Base-by-base conservation (phyloP, 306 rosid species). In the Rosa chinensis region DNA sequence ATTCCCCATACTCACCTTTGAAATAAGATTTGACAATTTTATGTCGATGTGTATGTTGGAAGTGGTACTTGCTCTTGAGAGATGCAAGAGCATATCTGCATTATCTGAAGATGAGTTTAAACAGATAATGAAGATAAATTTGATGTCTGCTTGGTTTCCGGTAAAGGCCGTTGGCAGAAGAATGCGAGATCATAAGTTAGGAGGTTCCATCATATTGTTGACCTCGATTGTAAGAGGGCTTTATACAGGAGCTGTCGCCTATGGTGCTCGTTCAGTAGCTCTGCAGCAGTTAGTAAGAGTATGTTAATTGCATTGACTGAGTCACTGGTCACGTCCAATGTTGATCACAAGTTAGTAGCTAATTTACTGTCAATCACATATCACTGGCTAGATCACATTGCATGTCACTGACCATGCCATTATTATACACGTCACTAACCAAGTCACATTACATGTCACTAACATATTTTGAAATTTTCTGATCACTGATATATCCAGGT, bases 231-330 rank as follows among this genome's bases (percentile, higher is more conserved):
- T 77, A 77, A 89, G 99, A 79, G 97, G 97, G 28, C 62, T 94
- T 66, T 86, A 94, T 83, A 88, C 86, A 0, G 97, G 99, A 47
- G 90, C 91, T 76, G 91, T 93, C 21, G 91, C 93, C 5, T 91
- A 83, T 76, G 93, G 89, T 72, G 86, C 95, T 8, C 79, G 87
- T 76, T 75, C 84, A 35, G 99, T 93, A 4, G 97, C 87, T 37
- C 69, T 91, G 43, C 93, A 89, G 82, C 97, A 91, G 76, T 81
- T 94, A 82, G 97, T 79, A 35, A 82, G 97, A 89, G 97, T 94
- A 86, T 79, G 77, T 32, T 25, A 21, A 39, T 76, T 59, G 68
- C 16, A 17, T 32, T 32, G 35, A 32, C 35, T 32, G 35, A 32
- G 35, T 32, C 35, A 32, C 35, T 32, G 35, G 35, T 32, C 35